Evolutionary conservation across 441 rosid species (phyloP).

Genomic region (Rhodomyrtus psidioides): DNA sequence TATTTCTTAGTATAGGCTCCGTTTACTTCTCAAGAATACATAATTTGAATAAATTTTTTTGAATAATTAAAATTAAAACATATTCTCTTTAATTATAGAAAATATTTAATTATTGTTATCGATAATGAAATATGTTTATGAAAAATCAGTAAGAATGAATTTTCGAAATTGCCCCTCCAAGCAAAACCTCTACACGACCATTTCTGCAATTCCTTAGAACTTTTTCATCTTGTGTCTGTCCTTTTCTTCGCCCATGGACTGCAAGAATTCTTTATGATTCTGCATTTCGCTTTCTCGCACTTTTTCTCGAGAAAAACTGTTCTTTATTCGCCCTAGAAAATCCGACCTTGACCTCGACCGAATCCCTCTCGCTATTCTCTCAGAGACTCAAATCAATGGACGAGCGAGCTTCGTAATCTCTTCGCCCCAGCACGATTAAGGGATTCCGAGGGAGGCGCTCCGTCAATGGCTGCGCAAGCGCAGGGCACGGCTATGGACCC

Average conservation of each 20-base stretch:
- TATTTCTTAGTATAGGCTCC: not conserved
- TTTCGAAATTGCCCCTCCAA: not conserved
- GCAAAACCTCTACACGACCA: not conserved
- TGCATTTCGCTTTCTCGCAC: not conserved
- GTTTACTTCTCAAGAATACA: not conserved
- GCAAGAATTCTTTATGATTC: not conserved
- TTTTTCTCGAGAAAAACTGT: not conserved
- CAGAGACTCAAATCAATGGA: not conserved
- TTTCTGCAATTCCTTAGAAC: not conserved
- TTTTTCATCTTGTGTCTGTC: not conserved
- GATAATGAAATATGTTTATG: not conserved
- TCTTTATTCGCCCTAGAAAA: not conserved
- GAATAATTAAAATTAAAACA: accelerated
- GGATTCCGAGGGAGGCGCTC: not conserved
- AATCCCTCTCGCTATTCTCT: not conserved
- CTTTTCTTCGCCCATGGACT: not conserved
- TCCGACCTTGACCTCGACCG: not conserved
- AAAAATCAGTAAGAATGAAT: not conserved
- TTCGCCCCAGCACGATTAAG: not conserved
- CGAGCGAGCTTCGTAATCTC: not conserved
- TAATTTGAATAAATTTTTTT: not conserved
- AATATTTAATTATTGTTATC: not conserved
- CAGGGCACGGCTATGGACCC: slow-evolving; percentile 32
- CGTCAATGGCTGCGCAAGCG: not conserved
- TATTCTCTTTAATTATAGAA: not conserved